Evolutionary conservation across 129 eudicot genomes (phyloP).

Genomic region (Solidago caesia): DNA sequence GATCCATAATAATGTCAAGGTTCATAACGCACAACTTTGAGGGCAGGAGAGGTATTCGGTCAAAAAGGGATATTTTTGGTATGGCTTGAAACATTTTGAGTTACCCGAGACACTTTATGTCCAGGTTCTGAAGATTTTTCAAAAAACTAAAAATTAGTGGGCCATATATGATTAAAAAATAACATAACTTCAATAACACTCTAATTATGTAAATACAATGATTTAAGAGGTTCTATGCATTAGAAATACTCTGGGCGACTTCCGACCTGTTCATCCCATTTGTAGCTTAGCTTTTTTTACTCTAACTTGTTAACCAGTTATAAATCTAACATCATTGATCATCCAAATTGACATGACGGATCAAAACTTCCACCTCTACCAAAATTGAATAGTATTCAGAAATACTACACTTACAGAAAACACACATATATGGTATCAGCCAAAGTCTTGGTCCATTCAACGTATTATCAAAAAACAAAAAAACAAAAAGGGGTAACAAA

Average conservation of each 20-base stretch:
- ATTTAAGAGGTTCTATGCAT: background rate
- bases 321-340: too few species aligned
- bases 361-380: background rate
- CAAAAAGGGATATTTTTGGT: background rate
- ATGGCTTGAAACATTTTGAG: background rate
- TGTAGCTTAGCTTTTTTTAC: background rate
- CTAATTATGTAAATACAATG: background rate
- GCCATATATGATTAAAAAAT: background rate
- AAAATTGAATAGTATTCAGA: background rate
- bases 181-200: background rate
- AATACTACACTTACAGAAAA: background rate
- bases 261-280: background rate
- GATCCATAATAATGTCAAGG: background rate
- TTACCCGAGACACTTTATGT: background rate
- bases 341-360: background rate
- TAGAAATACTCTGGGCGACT: background rate
- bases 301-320: background rate
- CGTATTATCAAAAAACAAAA: background rate
- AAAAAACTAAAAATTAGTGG: background rate
- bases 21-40: constrained; percentile 9
- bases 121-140: background rate
- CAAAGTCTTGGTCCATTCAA: background rate
- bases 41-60: background rate
- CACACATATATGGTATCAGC: constrained; percentile 1
- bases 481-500: background rate